These are phyloP conservation scores for Eucalyptus viminalis DNA, from an alignment of 345 rosid species.

Conservation along the genomic window DNA sequence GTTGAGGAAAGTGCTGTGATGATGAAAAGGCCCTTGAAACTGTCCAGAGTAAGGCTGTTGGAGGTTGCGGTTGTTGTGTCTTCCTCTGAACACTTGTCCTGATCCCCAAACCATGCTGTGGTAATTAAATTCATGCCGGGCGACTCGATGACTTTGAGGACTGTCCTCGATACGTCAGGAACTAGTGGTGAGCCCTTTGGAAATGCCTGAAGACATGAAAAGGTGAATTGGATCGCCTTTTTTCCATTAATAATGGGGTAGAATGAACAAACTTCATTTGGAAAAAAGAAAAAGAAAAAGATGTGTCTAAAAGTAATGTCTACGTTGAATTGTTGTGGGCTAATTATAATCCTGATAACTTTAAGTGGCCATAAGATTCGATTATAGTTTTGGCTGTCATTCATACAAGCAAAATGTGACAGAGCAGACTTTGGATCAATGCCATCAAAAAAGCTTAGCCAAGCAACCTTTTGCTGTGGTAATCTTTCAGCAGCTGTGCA, in stretches of 20 bases:
- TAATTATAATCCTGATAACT: neutral
- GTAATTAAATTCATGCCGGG: neutral
- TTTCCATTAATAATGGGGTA: neutral
- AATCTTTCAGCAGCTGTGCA: neutral
- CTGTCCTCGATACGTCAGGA: neutral
- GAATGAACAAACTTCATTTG: neutral
- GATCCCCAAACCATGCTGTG: neutral
- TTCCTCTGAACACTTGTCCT: neutral
- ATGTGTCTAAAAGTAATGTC: neutral
- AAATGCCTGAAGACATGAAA: neutral
- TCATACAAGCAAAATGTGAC: neutral
- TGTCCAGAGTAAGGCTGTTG: neutral
- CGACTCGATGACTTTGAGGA: neutral
- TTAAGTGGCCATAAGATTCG: neutral
- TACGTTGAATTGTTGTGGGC: neutral
- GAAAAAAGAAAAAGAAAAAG: no score
- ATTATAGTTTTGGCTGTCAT: neutral
- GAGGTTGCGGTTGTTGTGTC: neutral
- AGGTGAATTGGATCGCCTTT: neutral
- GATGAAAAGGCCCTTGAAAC: constrained; percentile 2
- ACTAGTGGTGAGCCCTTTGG: neutral
- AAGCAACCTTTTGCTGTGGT: neutral
- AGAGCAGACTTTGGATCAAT: neutral
- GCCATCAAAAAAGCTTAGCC: neutral
- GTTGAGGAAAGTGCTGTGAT: neutral